Base-by-base conservation (phyloP, 805 yeast genomes). In the Candida succiphila region DNA sequence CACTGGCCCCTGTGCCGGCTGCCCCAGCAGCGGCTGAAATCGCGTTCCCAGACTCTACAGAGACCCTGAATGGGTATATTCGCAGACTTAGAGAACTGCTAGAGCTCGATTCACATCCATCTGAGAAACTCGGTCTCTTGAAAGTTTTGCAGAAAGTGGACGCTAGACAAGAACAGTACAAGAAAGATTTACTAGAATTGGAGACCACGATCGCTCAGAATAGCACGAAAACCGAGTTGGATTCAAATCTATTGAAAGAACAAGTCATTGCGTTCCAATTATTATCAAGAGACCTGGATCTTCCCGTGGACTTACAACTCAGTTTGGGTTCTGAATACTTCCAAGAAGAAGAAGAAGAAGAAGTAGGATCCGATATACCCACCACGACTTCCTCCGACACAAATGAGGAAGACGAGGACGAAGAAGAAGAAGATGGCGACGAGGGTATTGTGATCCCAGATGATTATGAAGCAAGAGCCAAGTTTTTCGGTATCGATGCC, bases 191-290 rank as follows among this genome's bases (percentile, higher is more conserved):
- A 10, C 40, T 46, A 3, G 45, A 46, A 17, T 29, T 69, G 12
- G 60, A 63, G 29, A 31, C 38, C 13, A 27, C 38, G 10, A 51
- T 50, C 55, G 21, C 7, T 9, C 20, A 7, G 14, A 3, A 35
- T 10, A 31, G 44, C 17, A 48, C 52, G 35, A 45, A 38, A 15
- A 48, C 52, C 32, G 38, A 48, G 5, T 62, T 73, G 26, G 73
- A 77, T 43, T 41, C 57, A 5, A 63, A 56, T 3, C 45, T 75
- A 13, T 55, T 83, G 32, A 57, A 64, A 29, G 67, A 71, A 37
- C 94, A 83, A 50, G 50, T 83, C 16, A 54, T 72, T 14, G 79
- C 78, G 1, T 64, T 81, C 33, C 83, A 81, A 47, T 48, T 80
- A 14, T 54, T 83, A 27, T 70, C 85, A 2, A 72, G 66, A 43